Evolutionary conservation across 345 rosid species (phyloP), one percentile per base, ranked within the genome.

Genomic region (Aethionema arabicum): DNA sequence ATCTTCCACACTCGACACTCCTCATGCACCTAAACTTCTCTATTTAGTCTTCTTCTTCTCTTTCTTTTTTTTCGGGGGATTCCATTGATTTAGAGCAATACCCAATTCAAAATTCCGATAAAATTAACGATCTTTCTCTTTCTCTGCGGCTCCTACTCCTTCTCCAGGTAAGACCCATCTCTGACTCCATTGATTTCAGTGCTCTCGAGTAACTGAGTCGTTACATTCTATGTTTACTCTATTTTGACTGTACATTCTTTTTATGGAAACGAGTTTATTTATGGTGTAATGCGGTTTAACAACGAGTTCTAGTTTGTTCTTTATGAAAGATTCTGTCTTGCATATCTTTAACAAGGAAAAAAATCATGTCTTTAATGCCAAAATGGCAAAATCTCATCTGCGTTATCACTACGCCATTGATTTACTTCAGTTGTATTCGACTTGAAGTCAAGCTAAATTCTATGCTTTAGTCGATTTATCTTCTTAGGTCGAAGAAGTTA

Each of bases 11-110:
- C 48, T 40, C 1, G 16, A 29, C 62, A 56, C 54, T 44, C 43
- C 41, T 69, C 73, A 69, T 69, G 67, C 73, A 69, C 67, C 51
- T 5, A 40, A 61, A 39, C 38, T 11, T 51, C 57, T 49, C 54
- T 32, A 30, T 36, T 15, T 21, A 21, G 7, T 44, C 61, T 4
- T 37, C 48, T 29, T 37, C 65, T 3, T 41, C 59, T 42, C 29
- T 65, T 13, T 54, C 52, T 40, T 44, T 13, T 54, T 44, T 40
- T 44, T 21, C 57, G 12, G 21, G 11, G 40, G 15, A 69, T 42
- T 61, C 13, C 2, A 43, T 51, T 11, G 61, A 55, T 14, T 21
- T n/a, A 14, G 4, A 33, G 29, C 45, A 11, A 42, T 29, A 5
- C 14, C 35, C 55, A 7, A 8, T 42, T 50, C n/a, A 29, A 57